Percentiles rank a stretch among this genome's conserved stretches.
Evolutionary conservation across 2,329 filamentous ascomycete species (phyloP).

Genomic region (Pezicula carpinea): DNA sequence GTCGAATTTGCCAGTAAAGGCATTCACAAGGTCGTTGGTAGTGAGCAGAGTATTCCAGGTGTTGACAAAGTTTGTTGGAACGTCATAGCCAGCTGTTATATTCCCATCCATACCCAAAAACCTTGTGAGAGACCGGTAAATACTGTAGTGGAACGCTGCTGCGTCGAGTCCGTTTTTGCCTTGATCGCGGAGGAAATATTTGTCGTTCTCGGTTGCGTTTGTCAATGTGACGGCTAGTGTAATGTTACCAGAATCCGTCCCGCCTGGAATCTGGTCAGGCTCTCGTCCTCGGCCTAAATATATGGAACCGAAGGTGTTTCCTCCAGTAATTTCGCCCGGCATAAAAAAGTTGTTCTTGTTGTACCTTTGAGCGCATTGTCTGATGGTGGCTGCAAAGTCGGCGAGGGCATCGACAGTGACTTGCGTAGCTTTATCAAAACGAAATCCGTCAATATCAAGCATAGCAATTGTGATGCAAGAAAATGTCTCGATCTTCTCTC

Average conservation of each 20-base stretch:
- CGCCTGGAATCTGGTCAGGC: constrained; percentile 40
- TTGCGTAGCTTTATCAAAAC: constrained; percentile 63
- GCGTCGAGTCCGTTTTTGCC: constrained; percentile 51
- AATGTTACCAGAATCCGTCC: constrained; percentile 31
- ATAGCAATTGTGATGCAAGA: constrained; percentile 58
- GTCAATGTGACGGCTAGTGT: constrained; percentile 44
- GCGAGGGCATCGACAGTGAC: constrained; percentile 57
- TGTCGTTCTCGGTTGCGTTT: constrained; percentile 33
- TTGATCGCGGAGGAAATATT: constrained; percentile 46
- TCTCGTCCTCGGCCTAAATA: constrained; percentile 59
- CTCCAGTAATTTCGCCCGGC: constrained; percentile 58
- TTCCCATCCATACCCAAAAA: constrained; percentile 56
- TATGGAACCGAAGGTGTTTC: constrained; percentile 55
- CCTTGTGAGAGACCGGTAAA: constrained; percentile 57
- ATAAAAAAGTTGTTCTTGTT: constrained; percentile 62
- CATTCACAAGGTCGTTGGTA: constrained; percentile 56
- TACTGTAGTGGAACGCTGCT: constrained; percentile 59
- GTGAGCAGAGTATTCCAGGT: constrained; percentile 51
- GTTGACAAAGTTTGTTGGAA: constrained; percentile 46
- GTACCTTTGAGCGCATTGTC: constrained; percentile 49
- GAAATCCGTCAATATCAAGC: constrained; percentile 63
- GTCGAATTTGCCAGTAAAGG: constrained; percentile 56
- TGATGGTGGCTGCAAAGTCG: constrained; percentile 51
- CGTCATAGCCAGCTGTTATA: constrained; percentile 47
- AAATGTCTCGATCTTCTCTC: constrained; percentile 52